Evolutionary conservation across 495 filamentous ascomycete species (phyloP), one percentile per base, ranked within the genome.

Genomic region (Neurospora discreta): DNA sequence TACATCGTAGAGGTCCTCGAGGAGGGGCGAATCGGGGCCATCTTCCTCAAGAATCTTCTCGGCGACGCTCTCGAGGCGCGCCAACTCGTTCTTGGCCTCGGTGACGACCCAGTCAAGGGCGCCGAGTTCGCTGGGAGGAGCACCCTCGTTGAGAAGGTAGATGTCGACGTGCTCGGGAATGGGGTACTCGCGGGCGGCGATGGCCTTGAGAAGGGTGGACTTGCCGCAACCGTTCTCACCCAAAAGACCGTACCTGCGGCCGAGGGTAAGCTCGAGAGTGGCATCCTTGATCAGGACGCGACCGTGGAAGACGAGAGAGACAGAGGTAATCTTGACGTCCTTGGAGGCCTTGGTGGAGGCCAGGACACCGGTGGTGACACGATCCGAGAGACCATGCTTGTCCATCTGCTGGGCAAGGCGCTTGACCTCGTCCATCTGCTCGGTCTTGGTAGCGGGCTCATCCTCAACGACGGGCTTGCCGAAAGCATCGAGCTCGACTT

Each of bases 211-310:
- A 0, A 98, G 82, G 13, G 95, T 99, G 74, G 94, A 97, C 85
- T 99, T 99, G 78, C 95, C 95, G 78, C 95, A 99, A 69, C 95
- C 95, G 89, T 99, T 99, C 87, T 99, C 95, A 77, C 95, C 95
- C 71, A 99, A 84, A 69, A 99, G 84, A 79, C 95, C 95, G 80
- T 99, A 99, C 69, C 95, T 89, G 75, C 95, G 92, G 71, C 91
- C 92, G 79, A 93, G 93, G 79, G 93, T 97, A 76, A 99, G 87
- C 81, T 99, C 95, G 77, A 99, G 87, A 36, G 90, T 94, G 70
- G 92, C 90, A 81, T 99, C 95, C 76, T 89, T 93, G 81, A 99
- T 90, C 70, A 99, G 89, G 74, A 99, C 96, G 75, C 91, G 94
- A 74, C 95, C 95, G 85, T 99, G 95, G 88, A 99, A 99, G 72